Evolutionary conservation across 2,329 filamentous ascomycete species (phyloP), one percentile per base, ranked within the genome.

Genomic region (Xylaria sp.): DNA sequence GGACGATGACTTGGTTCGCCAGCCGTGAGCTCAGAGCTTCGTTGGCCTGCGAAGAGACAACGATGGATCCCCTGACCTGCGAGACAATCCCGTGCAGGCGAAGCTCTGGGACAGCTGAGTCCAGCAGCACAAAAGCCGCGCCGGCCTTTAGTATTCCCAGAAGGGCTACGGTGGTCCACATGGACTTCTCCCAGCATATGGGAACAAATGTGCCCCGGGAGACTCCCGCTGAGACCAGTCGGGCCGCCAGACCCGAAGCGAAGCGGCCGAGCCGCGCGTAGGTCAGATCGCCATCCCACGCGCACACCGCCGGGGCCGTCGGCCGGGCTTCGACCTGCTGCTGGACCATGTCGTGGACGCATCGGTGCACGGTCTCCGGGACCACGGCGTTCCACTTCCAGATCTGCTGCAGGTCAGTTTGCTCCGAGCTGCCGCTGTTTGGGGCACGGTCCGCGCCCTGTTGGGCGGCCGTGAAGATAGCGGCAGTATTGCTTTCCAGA

Each of bases 151-250:
- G 49, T 2, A 60, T 38, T 9, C 17, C 56, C 6, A 66, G 49
- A 38, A 66, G 48, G 13, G 63, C 63, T 9, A 66, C 57, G 13
- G 42, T 36, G 28, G 63, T 48, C 56, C 46, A 56, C 17, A 44
- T 20, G 2, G 63, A 66, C 40, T 66, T 66, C 48, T 66, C 63
- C 4, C 57, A 57, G 40, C 57, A 66, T 9, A 66, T 15, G 5
- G 40, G 40, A 4, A 44, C 40, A 5, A 44, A 15, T n/a, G 40
- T 44, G 13, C 40, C 40, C 13, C 28, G 31, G 17, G 42, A 28
- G 20, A 60, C 58, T 10, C 58, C 58, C 17, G 44, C 33, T 11
- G 9, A 20, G 26, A 28, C 28, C 20, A 60, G 58, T 6, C 31
- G 42, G 17, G 17, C 20, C 26, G 44, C 58, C n/a, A 60, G 3